A percentile compares a stretch with the other conserved stretches of the same genome.
These are phyloP conservation scores for Puccinia triticina DNA, from an alignment of 1,284 basidiomycete species.

Conservation along the genomic window DNA sequence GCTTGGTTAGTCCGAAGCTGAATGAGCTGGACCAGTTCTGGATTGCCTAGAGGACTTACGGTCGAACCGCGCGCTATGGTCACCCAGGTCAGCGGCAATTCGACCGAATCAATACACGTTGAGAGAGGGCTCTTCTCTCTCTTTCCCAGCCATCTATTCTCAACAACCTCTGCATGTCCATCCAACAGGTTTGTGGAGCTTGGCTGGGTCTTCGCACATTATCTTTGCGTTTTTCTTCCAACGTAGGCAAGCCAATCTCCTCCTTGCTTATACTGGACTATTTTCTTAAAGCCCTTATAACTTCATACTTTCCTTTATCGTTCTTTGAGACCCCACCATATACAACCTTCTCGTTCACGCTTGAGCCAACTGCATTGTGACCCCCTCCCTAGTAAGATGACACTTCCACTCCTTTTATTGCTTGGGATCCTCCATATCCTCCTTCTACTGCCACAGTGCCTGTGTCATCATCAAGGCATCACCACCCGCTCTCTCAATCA, in stretches of 20 bases:
- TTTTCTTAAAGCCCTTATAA: not conserved
- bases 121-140: not conserved
- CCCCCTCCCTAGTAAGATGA: not conserved
- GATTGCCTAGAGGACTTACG: not conserved
- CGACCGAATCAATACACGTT: too few species aligned
- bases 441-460: not conserved
- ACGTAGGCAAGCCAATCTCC: too few species aligned
- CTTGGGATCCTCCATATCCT: slow-evolving; percentile 1
- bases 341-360: not conserved
- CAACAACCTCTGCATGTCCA: not conserved
- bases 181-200: not conserved
- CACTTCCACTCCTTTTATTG: not conserved
- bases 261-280: not conserved
- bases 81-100: not conserved
- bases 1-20: not conserved
- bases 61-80: slow-evolving; percentile 4
- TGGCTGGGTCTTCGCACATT: not conserved
- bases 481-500: not conserved
- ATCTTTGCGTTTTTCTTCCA: not conserved
- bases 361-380: not conserved
- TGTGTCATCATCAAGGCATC: not conserved
- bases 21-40: not conserved
- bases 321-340: not conserved
- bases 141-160: not conserved
- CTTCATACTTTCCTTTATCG: not conserved